phyloP scores from a whole-genome alignment of 2,329 filamentous ascomycete species.

The Hypomyces rosellus region DNA sequence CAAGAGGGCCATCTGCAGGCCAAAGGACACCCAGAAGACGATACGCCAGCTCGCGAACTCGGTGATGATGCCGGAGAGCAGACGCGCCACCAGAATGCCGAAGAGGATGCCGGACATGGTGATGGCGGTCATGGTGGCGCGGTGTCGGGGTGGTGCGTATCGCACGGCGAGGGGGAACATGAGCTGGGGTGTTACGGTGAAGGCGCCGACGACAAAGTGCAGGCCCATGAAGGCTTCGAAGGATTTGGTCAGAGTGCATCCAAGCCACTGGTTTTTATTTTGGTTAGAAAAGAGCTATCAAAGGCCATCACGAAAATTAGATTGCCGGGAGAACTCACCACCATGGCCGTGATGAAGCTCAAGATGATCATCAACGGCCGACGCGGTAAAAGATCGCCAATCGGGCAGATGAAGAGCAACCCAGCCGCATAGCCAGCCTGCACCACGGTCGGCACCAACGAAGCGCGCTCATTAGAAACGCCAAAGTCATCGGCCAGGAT shows the following conservation, averaged over 20 bases:
- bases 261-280: constrained; percentile 48
- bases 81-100: constrained; percentile 68
- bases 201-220: constrained; percentile 9
- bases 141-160: constrained; percentile 61
- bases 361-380: constrained; percentile 64
- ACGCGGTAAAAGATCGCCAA: constrained; percentile 64
- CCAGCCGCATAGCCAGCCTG: constrained; percentile 75
- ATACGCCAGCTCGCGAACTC: constrained; percentile 69
- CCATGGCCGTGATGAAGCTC: constrained; percentile 59
- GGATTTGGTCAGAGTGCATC: constrained; percentile 4
- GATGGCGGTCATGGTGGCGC: constrained; percentile 64
- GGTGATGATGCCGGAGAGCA: constrained; percentile 69
- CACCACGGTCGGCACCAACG: constrained; percentile 64
- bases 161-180: constrained; percentile 80
- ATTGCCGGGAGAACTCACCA: constrained; percentile 55
- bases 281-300: neutral
- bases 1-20: constrained; percentile 62
- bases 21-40: constrained; percentile 73
- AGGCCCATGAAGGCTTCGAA: constrained; percentile 7
- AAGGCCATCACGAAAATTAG: neutral
- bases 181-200: constrained; percentile 37
- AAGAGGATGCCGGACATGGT: constrained; percentile 70
- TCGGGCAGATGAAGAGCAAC: constrained; percentile 65
- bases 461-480: constrained; percentile 62
- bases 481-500: constrained; percentile 65